These are phyloP conservation scores for Hibiscus syriacus DNA, from an alignment of 345 rosid genomes.

Conservation along the genomic window DNA sequence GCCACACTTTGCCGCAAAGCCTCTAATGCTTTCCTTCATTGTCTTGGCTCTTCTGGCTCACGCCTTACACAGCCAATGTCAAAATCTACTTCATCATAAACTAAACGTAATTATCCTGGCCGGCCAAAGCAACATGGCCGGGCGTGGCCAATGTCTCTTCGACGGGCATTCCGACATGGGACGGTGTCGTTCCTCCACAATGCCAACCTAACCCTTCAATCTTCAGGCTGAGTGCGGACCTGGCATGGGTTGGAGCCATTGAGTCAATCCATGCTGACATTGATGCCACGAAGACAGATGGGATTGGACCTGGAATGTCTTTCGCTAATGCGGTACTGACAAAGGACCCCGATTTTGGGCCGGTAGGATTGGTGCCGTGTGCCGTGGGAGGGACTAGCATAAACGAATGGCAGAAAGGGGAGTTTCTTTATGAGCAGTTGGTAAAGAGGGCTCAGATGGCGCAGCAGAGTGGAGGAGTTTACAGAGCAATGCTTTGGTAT, in stretches of 20 bases:
- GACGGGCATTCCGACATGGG: constrained; percentile 46
- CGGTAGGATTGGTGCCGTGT: constrained; percentile 73
- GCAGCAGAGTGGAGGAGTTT: constrained; percentile 37
- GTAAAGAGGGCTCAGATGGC: constrained; percentile 44
- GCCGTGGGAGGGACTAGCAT: constrained; percentile 78
- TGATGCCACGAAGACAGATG: constrained; percentile 50
- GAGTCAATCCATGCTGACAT: constrained; percentile 83
- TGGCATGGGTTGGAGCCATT: constrained; percentile 51
- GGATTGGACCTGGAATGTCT: constrained; percentile 80
- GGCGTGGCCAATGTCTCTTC: constrained; percentile 46
- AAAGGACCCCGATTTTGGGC: constrained; percentile 18
- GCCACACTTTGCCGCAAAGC: constrained; percentile 1
- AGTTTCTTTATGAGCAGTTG: constrained; percentile 43
- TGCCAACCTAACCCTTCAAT: constrained; percentile 48
- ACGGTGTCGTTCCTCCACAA: constrained; percentile 56
- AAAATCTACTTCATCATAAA: constrained; percentile 20
- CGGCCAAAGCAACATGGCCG: constrained; percentile 96
- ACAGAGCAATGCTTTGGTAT: constrained; percentile 67
- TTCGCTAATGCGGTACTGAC: constrained; percentile 51
- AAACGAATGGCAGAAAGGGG: constrained; percentile 63
- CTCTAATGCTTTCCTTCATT: constrained; percentile 20
- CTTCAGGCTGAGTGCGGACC: constrained; percentile 42
- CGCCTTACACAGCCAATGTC: constrained; percentile 9
- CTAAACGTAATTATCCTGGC: constrained; percentile 52
- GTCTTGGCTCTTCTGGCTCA: constrained; percentile 14